These are phyloP conservation scores for Aspergillus flavus DNA, from an alignment of 2,329 filamentous ascomycete species.

Conservation along the genomic window DNA sequence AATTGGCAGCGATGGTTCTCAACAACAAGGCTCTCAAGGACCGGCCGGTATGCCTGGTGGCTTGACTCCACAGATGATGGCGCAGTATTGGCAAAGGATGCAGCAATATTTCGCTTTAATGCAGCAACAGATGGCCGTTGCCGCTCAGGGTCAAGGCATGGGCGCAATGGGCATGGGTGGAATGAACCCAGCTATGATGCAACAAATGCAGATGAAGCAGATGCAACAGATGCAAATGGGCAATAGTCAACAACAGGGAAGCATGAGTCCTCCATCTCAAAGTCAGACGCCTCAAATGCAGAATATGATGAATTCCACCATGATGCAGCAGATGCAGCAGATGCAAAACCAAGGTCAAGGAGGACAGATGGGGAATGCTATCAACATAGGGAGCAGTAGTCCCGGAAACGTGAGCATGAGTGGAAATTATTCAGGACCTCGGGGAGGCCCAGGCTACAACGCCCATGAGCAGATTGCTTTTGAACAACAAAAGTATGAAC, in stretches of 20 bases:
- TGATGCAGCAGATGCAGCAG: slow-evolving; percentile 70
- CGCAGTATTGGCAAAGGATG: slow-evolving; percentile 98
- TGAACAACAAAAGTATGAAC: slow-evolving; percentile 77
- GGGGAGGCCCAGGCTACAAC: slow-evolving; percentile 61
- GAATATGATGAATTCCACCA: slow-evolving; percentile 68
- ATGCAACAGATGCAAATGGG: slow-evolving; percentile 59
- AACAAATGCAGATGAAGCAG: slow-evolving; percentile 66
- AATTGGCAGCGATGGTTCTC: slow-evolving; percentile 38
- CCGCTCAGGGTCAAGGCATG: slow-evolving; percentile 47
- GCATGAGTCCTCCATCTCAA: slow-evolving; percentile 39
- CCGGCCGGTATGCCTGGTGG: slow-evolving; percentile 53
- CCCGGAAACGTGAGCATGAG: slow-evolving; percentile 42
- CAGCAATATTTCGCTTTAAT: slow-evolving; percentile 95
- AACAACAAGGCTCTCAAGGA: slow-evolving; percentile 51
- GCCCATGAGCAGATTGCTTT: slow-evolving; percentile 74
- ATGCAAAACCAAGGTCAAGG: slow-evolving; percentile 49
- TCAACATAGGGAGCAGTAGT: slow-evolving; percentile 30
- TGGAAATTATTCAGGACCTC: slow-evolving; percentile 48
- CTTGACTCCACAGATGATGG: slow-evolving; percentile 97
- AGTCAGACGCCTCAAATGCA: slow-evolving; percentile 58
- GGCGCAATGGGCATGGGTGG: slow-evolving; percentile 61
- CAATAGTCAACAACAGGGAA: slow-evolving; percentile 37
- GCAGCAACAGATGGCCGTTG: slow-evolving; percentile 80
- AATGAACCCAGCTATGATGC: slow-evolving; percentile 76
- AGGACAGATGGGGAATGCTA: slow-evolving; percentile 30